These are phyloP conservation scores for Cadophora gregata DNA, from an alignment of 2,329 filamentous ascomycete genomes.

Conservation along the genomic window DNA sequence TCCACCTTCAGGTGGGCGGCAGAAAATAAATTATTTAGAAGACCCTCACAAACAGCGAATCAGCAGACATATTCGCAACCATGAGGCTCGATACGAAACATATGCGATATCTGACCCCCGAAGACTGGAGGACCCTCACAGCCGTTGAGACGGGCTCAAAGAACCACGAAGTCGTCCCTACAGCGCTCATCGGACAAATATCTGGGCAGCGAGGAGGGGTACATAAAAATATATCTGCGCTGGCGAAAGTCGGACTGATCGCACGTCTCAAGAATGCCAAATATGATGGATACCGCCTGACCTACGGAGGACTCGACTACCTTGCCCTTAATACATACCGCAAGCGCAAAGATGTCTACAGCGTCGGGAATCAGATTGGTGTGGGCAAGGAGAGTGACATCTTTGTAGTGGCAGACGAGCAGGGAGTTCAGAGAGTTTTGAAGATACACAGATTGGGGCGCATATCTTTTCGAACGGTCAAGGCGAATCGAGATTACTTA, in stretches of 20 bases:
- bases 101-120: constrained; percentile 86
- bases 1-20: constrained; percentile 27
- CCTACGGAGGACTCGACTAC: constrained; percentile 96
- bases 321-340: constrained; percentile 92
- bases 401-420: constrained; percentile 84
- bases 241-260: constrained; percentile 92
- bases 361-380: constrained; percentile 91
- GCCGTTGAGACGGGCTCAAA: constrained; percentile 93
- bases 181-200: constrained; percentile 82
- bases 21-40: constrained; percentile 33
- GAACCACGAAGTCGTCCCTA: constrained; percentile 97
- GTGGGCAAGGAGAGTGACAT: constrained; percentile 99
- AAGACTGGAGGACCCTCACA: constrained; percentile 95
- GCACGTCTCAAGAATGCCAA: constrained; percentile 93
- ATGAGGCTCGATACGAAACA: constrained; percentile 98
- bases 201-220: constrained; percentile 84
- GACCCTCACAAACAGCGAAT: constrained; percentile 18
- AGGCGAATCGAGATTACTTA: constrained; percentile 94
- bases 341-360: constrained; percentile 81
- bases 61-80: constrained; percentile 28
- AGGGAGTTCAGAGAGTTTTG: constrained; percentile 78
- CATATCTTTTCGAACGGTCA: constrained; percentile 96
- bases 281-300: constrained; percentile 96
- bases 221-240: constrained; percentile 83
- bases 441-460: constrained; percentile 96